phyloP scores from a whole-genome alignment of 2,329 filamentous ascomycete genomes.

The Stenocarpella maydis region DNA sequence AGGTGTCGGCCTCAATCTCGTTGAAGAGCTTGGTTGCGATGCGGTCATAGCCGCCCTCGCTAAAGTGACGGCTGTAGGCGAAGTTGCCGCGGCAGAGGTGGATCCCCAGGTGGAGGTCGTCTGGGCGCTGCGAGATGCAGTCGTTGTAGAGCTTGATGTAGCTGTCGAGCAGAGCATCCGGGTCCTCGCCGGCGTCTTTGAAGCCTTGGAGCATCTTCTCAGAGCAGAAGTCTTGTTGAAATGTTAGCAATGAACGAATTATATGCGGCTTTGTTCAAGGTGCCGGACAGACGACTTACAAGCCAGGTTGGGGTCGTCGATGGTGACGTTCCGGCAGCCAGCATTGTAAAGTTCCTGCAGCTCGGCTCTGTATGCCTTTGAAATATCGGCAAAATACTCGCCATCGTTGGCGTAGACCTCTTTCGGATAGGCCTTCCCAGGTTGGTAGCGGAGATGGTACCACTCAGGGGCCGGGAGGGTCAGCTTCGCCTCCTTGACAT shows the following conservation, averaged over 20 bases:
- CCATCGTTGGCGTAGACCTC: slow-evolving; percentile 56
- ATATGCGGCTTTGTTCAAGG: too few relatives aligned
- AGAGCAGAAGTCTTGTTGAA: slow-evolving; percentile 68
- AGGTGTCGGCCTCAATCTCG: slow-evolving; percentile 57
- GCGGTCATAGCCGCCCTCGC: slow-evolving; percentile 69
- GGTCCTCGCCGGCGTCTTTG: slow-evolving; percentile 63
- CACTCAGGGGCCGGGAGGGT: slow-evolving; percentile 69
- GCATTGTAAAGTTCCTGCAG: slow-evolving; percentile 57
- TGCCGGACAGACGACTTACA: slow-evolving; percentile 38
- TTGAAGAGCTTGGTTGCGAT: slow-evolving; percentile 69
- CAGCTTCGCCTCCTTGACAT: slow-evolving; percentile 71
- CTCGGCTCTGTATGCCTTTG: slow-evolving; percentile 58
- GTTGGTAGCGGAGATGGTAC: slow-evolving; percentile 64
- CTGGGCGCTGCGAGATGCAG: slow-evolving; percentile 66
- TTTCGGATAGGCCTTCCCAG: slow-evolving; percentile 57
- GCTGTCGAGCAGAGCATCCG: slow-evolving; percentile 71
- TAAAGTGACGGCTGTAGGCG: slow-evolving; percentile 68
- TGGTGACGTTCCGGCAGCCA: slow-evolving; percentile 62
- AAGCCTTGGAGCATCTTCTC: slow-evolving; percentile 70
- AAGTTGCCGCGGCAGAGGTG: slow-evolving; percentile 73
- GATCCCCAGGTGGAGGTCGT: slow-evolving; percentile 74
- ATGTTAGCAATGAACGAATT: neutral
- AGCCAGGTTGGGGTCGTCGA: slow-evolving; percentile 69
- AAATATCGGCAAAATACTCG: slow-evolving; percentile 60
- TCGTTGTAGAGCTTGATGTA: slow-evolving; percentile 81